A percentile compares a stretch with the other conserved stretches of the same genome.
phyloP scores from a whole-genome alignment of 805 yeast genomes.

The Schizosaccharomyces osmophilus region DNA sequence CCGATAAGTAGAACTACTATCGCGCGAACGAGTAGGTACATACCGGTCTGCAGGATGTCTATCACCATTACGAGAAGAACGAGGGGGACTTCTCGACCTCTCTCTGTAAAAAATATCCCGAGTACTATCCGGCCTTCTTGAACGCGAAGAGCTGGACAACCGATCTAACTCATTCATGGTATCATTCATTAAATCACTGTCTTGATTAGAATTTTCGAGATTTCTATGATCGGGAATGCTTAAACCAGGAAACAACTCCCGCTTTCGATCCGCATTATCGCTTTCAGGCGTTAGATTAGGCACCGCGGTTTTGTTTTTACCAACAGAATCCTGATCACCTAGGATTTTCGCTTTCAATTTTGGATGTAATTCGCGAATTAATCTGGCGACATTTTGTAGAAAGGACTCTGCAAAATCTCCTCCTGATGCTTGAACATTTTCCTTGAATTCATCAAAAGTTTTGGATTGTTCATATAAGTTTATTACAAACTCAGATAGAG shows the following conservation, averaged over 20 bases:
- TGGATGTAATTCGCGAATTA: conserved; percentile 15
- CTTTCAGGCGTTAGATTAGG: not conserved
- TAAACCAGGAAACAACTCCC: conserved; percentile 10
- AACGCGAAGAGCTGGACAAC: not conserved
- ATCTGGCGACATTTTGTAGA: conserved; percentile 11
- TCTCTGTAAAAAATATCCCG: not conserved
- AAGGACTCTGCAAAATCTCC: conserved; percentile 18
- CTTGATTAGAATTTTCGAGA: not conserved
- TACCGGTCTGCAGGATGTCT: too few species aligned
- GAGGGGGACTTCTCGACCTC: not conserved
- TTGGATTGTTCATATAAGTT: conserved; percentile 17
- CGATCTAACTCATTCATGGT: not conserved
- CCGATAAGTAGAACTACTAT: too few species aligned
- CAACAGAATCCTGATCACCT: not conserved
- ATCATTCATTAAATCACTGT: not conserved
- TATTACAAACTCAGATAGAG: conserved; percentile 24
- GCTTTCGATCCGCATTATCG: conserved; percentile 2
- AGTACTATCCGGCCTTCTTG: not conserved
- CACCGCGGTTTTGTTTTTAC: not conserved
- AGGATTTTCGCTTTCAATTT: conserved; percentile 6
- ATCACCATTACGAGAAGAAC: not conserved
- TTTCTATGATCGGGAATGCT: not conserved
- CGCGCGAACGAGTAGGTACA: too few species aligned
- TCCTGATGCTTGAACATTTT: conserved; percentile 20
- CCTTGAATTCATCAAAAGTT: conserved; percentile 16